Conservation (phyloP, 1,284 basidiomycete species). For the Cutaneotrichosporon spelunceum region DNA sequence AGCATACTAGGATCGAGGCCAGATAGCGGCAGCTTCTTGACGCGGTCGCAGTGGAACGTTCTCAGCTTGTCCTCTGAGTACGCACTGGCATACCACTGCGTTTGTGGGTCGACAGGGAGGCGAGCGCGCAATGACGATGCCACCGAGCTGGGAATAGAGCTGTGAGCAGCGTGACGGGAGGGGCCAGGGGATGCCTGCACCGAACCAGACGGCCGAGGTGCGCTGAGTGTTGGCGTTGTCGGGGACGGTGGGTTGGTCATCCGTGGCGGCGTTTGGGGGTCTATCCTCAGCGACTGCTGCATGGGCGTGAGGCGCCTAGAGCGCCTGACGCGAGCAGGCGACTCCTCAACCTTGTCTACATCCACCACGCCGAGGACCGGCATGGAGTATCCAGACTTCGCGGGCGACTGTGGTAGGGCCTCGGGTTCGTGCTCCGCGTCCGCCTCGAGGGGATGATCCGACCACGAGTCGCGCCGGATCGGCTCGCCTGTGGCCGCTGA, state of each 20-base stretch:
- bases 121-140: conserved; percentile 10
- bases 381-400: conserved; percentile 5
- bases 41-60: conserved; percentile 90
- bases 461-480: neutral
- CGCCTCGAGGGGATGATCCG: conserved; percentile 3
- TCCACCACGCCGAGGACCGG: conserved; percentile 37
- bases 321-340: neutral
- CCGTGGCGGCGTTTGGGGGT: neutral
- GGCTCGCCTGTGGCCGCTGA: conserved; percentile 7
- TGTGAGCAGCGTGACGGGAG: neutral
- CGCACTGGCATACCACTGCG: conserved; percentile 62
- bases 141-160: neutral
- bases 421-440: conserved; percentile 21
- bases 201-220: neutral
- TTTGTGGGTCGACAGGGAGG: conserved; percentile 38
- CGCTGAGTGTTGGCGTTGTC: conserved; percentile 11
- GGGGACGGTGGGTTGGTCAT: conserved; percentile 2
- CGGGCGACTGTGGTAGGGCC: neutral
- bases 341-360: conserved; percentile 28
- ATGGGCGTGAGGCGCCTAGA: neutral
- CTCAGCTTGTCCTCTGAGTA: conserved; percentile 66
- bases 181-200: neutral
- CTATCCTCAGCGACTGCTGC: conserved; percentile 8
- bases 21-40: conserved; percentile 86
- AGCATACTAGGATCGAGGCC: conserved; percentile 97